Base-by-base conservation (phyloP, 306 rosid genomes). In the Hippophae gyantsensis region DNA sequence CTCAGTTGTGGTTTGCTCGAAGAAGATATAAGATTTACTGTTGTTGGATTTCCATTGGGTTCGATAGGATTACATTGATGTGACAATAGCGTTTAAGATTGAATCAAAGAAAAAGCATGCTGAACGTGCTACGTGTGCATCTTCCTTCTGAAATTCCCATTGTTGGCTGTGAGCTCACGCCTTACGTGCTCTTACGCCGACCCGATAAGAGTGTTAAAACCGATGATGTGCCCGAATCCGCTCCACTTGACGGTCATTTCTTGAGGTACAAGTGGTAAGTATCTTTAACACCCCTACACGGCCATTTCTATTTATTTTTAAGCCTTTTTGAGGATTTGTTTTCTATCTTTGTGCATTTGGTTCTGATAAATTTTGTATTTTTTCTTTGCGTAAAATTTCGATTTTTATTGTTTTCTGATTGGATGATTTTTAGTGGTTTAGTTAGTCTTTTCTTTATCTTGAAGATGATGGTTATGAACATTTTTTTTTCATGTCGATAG, bases 71-170 rank as follows among this genome's bases (percentile, higher is more conserved):
- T 69, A 60, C 79, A 59, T 69, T 57, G 58, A 56, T 47, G 70
- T 58, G 78, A 63, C 72, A 75, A 79, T 76, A 68, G 79, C 61
- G 58, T 46, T 49, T 54, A 70, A 77, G 81, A 80, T 71, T 81
- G 72, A 66, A 54, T 8, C 49, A 65, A 55, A 57, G 56, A 55
- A 47, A 73, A 85, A 90, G 84, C 76, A 92, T 92, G 99, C 89
- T 93, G 86, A 84, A 73, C 81, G 97, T 93, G 86, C 74, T 86
- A 52, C 97, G 95, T 9, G 82, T 93, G 84, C 97, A 93, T 66
- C 87, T 93, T 26, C 99, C 99, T 38, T 84, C 99, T 27, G 99
- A 93, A 46, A 93, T 86, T 67, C 99, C 99, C 79, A 88, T 93
- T 80, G 97, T 88, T 25, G 99, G 99, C 25, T 84, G 95, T 70